Evolutionary conservation across 2,329 filamentous ascomycete species (phyloP).

Genomic region (Graphiopsis chlorocephala): DNA sequence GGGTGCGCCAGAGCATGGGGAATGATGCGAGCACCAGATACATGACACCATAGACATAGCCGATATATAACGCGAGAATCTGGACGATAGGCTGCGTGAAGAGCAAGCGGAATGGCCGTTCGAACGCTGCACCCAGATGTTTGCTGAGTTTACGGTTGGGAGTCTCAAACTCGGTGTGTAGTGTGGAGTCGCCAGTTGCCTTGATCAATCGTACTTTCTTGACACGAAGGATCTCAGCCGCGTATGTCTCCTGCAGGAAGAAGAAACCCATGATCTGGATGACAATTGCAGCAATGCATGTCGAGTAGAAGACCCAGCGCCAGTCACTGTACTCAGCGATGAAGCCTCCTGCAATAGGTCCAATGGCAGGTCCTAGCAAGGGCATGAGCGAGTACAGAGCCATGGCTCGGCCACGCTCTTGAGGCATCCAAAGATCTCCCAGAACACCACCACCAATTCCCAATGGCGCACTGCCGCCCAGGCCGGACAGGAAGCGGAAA

Average conservation of each 20-base stretch:
- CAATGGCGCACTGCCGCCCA: slow-evolving; percentile 38
- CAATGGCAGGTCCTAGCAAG: slow-evolving; percentile 63
- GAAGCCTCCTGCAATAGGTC: slow-evolving; percentile 64
- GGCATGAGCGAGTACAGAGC: slow-evolving; percentile 63
- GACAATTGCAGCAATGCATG: slow-evolving; percentile 59
- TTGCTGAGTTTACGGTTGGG: slow-evolving; percentile 33
- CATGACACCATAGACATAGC: slow-evolving; percentile 40
- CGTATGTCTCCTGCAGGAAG: slow-evolving; percentile 65
- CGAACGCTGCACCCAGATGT: slow-evolving; percentile 33
- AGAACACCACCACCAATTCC: slow-evolving; percentile 38
- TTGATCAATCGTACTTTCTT: slow-evolving; percentile 58
- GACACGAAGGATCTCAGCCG: slow-evolving; percentile 58
- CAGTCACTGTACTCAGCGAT: slow-evolving; percentile 63
- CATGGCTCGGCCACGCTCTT: slow-evolving; percentile 62
- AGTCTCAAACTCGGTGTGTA: slow-evolving; percentile 51
- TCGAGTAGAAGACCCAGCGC: slow-evolving; percentile 72
- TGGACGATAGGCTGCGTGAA: slow-evolving; percentile 39
- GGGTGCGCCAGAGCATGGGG: slow-evolving; percentile 31
- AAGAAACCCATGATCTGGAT: slow-evolving; percentile 63
- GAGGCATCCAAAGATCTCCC: slow-evolving; percentile 58
- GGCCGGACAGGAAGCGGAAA: slow-evolving; percentile 39
- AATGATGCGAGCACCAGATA: slow-evolving; percentile 39
- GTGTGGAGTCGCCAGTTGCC: slow-evolving; percentile 58
- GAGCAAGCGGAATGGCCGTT: slow-evolving; percentile 36
- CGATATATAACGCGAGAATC: slow-evolving; percentile 37